A percentile compares a stretch with the other conserved stretches of the same genome.
Conservation (phyloP, 225 moss, liverwort and hornwort species). For the Polytrichum formosum region DNA sequence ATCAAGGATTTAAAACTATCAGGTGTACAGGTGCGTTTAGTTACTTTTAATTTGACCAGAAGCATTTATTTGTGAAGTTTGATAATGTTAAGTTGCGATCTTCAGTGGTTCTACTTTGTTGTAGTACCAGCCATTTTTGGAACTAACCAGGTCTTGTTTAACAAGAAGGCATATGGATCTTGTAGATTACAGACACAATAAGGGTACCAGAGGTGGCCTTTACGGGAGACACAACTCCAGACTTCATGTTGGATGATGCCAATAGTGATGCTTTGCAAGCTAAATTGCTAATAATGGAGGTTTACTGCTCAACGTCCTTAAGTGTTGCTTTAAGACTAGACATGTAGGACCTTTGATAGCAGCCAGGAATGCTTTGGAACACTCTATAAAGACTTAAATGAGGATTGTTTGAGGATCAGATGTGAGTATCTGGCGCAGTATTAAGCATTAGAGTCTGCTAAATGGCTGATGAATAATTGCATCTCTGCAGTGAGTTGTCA, state of each 20-base stretch:
- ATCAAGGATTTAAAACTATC: constrained; percentile 71
- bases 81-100: neutral
- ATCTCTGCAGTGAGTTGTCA: neutral
- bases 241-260: constrained; percentile 75
- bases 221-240: constrained; percentile 87
- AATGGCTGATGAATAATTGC: neutral
- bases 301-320: constrained; percentile 4
- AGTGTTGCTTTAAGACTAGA: neutral
- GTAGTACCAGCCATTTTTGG: no score
- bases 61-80: neutral
- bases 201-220: constrained; percentile 85
- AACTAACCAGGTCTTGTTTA: no score
- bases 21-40: constrained; percentile 69
- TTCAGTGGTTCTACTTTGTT: no score
- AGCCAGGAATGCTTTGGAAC: no score
- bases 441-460: no score
- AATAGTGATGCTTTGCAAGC: constrained; percentile 82
- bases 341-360: no score
- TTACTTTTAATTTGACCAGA: neutral
- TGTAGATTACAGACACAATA: constrained; percentile 67
- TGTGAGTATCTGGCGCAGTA: no score
- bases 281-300: constrained; percentile 95
- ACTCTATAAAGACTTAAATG: no score
- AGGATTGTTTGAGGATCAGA: no score
- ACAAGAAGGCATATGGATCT: neutral